Conservation (phyloP, 2,329 filamentous ascomycete species). For the Geosmithia putterillii region DNA sequence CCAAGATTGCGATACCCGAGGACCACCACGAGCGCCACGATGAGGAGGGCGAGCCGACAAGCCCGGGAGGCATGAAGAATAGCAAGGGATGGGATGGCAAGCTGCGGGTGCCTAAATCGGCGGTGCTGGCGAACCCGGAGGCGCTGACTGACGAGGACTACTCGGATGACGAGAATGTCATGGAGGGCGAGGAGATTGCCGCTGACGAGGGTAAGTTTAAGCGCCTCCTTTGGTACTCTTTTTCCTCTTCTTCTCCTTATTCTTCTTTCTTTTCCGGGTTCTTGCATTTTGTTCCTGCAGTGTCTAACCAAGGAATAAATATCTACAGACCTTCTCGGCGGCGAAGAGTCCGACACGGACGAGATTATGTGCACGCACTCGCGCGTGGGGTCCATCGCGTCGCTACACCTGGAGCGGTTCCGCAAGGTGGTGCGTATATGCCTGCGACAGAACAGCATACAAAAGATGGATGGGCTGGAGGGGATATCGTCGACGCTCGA, state of each 20-base stretch:
- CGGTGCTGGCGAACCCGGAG: conserved; percentile 61
- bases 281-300: too few species aligned
- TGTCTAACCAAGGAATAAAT: too few species aligned
- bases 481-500: conserved; percentile 51
- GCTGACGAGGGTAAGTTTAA: conserved; percentile 60
- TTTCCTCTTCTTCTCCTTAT: too few species aligned
- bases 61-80: conserved; percentile 36
- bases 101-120: conserved; percentile 54
- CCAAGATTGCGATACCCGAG: conserved; percentile 37
- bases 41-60: conserved; percentile 23
- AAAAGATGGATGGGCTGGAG: conserved; percentile 63
- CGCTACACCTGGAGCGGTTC: conserved; percentile 76
- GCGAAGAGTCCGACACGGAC: conserved; percentile 48
- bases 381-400: conserved; percentile 65
- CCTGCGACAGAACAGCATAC: conserved; percentile 84
- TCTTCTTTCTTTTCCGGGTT: too few species aligned
- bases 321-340: conserved; percentile 43
- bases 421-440: conserved; percentile 64
- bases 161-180: conserved; percentile 57
- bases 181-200: conserved; percentile 61
- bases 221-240: background rate
- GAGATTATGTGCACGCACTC: conserved; percentile 89
- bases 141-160: conserved; percentile 77
- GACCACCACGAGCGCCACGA: conserved; percentile 23
- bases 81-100: conserved; percentile 77